Conservation (phyloP, 768 basidiomycete species). For the Galerina sulciceps region DNA sequence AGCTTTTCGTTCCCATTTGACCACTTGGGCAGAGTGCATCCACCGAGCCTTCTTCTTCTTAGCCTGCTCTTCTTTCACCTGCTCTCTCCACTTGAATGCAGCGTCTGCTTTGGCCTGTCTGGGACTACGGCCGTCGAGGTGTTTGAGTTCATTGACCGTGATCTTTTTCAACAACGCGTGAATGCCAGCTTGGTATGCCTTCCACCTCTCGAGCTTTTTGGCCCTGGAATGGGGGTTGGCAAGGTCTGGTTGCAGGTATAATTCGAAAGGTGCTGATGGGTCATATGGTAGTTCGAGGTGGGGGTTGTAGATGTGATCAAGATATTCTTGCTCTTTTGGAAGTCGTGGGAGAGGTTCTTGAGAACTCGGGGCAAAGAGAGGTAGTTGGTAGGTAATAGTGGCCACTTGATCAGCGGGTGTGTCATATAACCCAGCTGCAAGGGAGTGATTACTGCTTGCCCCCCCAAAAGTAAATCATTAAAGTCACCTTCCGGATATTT, state of each 20-base stretch:
- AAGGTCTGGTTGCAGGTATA: constrained; percentile 69
- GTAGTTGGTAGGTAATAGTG: constrained; percentile 73
- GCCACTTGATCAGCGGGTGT: constrained; percentile 63
- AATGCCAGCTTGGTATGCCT: constrained; percentile 52
- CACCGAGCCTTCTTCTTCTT: constrained; percentile 64
- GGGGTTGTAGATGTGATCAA: constrained; percentile 62
- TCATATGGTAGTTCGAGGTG: constrained; percentile 46
- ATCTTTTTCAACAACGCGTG: constrained; percentile 56
- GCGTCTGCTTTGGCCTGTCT: constrained; percentile 76
- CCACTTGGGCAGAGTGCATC: constrained; percentile 51
- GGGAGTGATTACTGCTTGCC: constrained; percentile 1
- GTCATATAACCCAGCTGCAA: constrained; percentile 63
- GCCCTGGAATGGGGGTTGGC: constrained; percentile 83
- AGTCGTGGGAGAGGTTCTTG: constrained; percentile 41
- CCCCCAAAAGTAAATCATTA: neutral
- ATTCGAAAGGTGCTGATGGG: constrained; percentile 66
- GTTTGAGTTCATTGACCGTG: constrained; percentile 54
- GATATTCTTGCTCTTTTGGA: constrained; percentile 58
- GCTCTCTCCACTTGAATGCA: constrained; percentile 71
- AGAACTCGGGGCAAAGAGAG: constrained; percentile 47
- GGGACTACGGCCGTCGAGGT: constrained; percentile 62
- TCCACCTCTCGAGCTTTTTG: constrained; percentile 81
- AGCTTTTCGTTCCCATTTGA: constrained; percentile 58
- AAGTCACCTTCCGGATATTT: constrained; percentile 49
- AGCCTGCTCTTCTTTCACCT: constrained; percentile 59